These are phyloP conservation scores for Eragrostis nindensis DNA, from an alignment of 176 grass and related monocot genomes.

Conservation along the genomic window DNA sequence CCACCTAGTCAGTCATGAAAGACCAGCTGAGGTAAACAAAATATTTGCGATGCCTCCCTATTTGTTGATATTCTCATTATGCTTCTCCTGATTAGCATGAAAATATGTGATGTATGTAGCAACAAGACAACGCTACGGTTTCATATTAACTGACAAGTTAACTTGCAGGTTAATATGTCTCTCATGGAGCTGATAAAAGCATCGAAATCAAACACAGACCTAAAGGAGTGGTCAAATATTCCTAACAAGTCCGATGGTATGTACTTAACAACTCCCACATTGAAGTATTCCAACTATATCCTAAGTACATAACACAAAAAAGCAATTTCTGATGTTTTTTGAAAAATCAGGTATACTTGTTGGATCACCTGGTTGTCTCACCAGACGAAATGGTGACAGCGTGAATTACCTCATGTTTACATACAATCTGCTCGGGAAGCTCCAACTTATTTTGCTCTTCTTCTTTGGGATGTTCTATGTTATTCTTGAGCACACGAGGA, in stretches of 20 bases:
- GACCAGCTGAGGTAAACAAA: slow-evolving; percentile 55
- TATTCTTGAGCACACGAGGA: slow-evolving; percentile 51
- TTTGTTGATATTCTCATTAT: not conserved
- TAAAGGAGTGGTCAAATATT: slow-evolving; percentile 1
- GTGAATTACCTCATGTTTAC: slow-evolving; percentile 32
- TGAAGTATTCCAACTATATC: not conserved
- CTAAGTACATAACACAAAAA: not conserved
- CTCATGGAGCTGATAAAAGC: slow-evolving; percentile 60
- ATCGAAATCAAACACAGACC: slow-evolving; percentile 55
- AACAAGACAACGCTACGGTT: no score
- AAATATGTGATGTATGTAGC: not conserved
- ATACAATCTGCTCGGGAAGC: slow-evolving; percentile 53
- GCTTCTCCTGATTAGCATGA: not conserved
- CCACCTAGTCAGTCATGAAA: slow-evolving; percentile 82
- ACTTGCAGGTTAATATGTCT: no score
- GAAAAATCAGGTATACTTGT: slow-evolving; percentile 29
- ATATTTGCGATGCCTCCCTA: not conserved
- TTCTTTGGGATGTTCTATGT: slow-evolving; percentile 54
- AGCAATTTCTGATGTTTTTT: slow-evolving; percentile 3
- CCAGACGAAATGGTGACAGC: slow-evolving; percentile 30
- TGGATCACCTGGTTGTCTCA: slow-evolving; percentile 16
- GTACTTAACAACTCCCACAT: not conserved
- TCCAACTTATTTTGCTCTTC: slow-evolving; percentile 67
- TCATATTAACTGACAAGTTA: no score
- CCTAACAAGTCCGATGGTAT: slow-evolving; percentile 32